phyloP scores from a whole-genome alignment of 2,329 filamentous ascomycete species.

The Aspergillus luchuensis region DNA sequence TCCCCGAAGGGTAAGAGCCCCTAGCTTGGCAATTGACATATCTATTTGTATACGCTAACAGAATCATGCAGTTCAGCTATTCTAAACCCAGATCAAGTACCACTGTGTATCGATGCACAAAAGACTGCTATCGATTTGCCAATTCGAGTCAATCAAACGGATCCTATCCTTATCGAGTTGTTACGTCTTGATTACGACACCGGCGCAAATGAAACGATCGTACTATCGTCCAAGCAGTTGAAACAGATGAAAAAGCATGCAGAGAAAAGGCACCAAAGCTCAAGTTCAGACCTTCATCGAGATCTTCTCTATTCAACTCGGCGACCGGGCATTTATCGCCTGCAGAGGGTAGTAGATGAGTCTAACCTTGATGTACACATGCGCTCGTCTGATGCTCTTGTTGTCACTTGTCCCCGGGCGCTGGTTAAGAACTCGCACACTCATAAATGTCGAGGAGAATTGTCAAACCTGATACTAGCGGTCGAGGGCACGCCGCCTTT shows the following conservation, averaged over 20 bases:
- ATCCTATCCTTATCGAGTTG: conserved; percentile 86
- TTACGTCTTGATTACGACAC: conserved; percentile 82
- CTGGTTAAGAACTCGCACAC: conserved; percentile 65
- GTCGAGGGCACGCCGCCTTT: conserved; percentile 88
- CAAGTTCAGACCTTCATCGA: conserved; percentile 58
- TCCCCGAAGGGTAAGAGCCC: conserved; percentile 76
- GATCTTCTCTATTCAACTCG: conserved; percentile 74
- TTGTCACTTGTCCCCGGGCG: conserved; percentile 83
- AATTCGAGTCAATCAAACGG: conserved; percentile 90
- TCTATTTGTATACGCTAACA: conserved; percentile 28
- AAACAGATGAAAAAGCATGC: conserved; percentile 72
- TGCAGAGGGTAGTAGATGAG: conserved; percentile 84
- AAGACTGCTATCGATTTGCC: conserved; percentile 68
- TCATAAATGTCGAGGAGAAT: conserved; percentile 79
- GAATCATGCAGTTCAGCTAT: conserved; percentile 66
- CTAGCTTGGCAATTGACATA: not conserved
- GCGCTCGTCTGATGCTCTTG: conserved; percentile 72
- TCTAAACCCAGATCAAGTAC: conserved; percentile 76
- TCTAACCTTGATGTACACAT: conserved; percentile 91
- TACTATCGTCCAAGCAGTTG: conserved; percentile 72
- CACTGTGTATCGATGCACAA: conserved; percentile 75
- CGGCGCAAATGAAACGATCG: conserved; percentile 76
- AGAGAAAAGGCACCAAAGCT: conserved; percentile 58
- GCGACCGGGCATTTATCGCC: conserved; percentile 83
- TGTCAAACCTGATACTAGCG: conserved; percentile 81